Evolutionary conservation across 768 basidiomycete species (phyloP), one percentile per base, ranked within the genome.

Genomic region (Pleurotus ostreatus): DNA sequence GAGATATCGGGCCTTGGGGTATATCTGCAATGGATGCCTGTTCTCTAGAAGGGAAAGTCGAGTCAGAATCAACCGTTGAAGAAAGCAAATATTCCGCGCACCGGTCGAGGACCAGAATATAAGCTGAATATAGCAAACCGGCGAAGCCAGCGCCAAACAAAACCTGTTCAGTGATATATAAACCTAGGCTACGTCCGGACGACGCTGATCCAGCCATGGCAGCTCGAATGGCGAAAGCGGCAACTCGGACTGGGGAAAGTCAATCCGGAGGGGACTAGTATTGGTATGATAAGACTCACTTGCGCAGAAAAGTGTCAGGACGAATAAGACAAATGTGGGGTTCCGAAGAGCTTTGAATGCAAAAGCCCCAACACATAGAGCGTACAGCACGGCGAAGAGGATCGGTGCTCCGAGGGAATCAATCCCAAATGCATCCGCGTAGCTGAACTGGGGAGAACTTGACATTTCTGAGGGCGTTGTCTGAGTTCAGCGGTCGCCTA

Each of bases 141-240:
- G 76, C 72, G 61, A 75, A 79, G 3, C 78, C 78, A 22, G 75
- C 69, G 0, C 72, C 68, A 23, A 74, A 73, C 11, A 78, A 62
- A 4, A 76, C 63, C 59, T 74, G 58, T 44, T 75, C 73, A 0
- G 68, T 69, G 2, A 76, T 74, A n/a, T 74, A 63, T 12, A 75
- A 55, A 9, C 49, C 54, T 2, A 74, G 55, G 30, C 65, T 70
- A 11, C 71, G 60, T 38, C 70, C 74, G 5, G 64, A 70, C 4
- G 66, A 61, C 0, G 62, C 64, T 0, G 66, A 64, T 3, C 65
- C 68, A 13, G 71, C 68, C 16, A 78, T 56, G 5, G 73, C 54
- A 1, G 74, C 73, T 2, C 78, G 73, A 2, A 78, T 66, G 2
- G 67, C 57, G 52, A 78, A 80, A 0, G 75, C 76, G 3, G 65